Conservation (phyloP, 345 rosid species). For the Lepidium aucheri region DNA sequence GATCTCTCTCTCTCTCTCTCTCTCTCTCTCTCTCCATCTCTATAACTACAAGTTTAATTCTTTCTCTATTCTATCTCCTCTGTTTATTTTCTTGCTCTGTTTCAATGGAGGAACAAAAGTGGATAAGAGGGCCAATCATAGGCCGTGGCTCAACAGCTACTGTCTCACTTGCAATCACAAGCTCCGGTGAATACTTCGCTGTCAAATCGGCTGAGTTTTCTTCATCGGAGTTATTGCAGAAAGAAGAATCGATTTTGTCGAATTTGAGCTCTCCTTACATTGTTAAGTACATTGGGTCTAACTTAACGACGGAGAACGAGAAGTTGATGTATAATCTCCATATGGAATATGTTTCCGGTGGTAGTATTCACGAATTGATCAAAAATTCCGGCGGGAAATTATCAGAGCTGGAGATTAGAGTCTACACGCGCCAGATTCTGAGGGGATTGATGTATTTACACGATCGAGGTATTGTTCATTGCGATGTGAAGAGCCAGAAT, state of each 20-base stretch:
- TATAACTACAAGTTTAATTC: background rate
- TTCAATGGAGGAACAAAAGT: slow-evolving; percentile 40
- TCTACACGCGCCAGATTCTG: slow-evolving; percentile 38
- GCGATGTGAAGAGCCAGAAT: slow-evolving; percentile 78
- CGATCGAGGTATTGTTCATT: slow-evolving; percentile 49
- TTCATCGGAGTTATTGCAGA: slow-evolving; percentile 41
- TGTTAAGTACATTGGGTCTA: slow-evolving; percentile 53
- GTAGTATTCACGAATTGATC: slow-evolving; percentile 58
- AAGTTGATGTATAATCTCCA: slow-evolving; percentile 42
- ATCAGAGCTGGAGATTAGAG: slow-evolving; percentile 41
- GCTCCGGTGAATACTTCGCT: slow-evolving; percentile 50
- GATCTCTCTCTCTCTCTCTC: slow-evolving; percentile 5
- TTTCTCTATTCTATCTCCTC: background rate
- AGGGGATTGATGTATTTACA: slow-evolving; percentile 60
- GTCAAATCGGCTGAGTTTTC: slow-evolving; percentile 61
- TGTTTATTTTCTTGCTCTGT: slow-evolving; percentile 14
- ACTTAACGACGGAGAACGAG: slow-evolving; percentile 28
- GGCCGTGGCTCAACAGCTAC: slow-evolving; percentile 87
- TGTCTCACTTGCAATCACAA: slow-evolving; percentile 54
- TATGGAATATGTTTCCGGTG: slow-evolving; percentile 63
- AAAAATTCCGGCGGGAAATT: slow-evolving; percentile 47
- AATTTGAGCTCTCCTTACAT: slow-evolving; percentile 49
- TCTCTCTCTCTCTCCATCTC: background rate
- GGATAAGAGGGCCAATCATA: slow-evolving; percentile 66
- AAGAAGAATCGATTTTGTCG: slow-evolving; percentile 48